Base-by-base conservation (phyloP, 1,284 basidiomycete species). In the Cryptococcus floricola region DNA sequence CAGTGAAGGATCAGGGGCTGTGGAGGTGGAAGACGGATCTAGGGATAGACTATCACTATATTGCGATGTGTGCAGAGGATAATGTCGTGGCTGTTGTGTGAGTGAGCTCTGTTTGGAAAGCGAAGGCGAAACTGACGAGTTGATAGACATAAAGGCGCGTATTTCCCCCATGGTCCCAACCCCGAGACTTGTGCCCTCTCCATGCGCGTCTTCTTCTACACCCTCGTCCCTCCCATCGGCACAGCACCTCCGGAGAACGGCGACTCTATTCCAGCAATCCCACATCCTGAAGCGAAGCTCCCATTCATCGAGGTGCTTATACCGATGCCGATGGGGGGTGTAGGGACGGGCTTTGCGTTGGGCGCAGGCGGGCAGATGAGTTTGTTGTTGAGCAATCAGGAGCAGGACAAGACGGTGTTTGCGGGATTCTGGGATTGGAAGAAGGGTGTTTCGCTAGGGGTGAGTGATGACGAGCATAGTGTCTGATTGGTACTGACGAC, bases 401-500 rank as follows among this genome's bases (percentile, higher is more conserved):
- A 42, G 13, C 41, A 23, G n/a, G 19, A 42, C 8, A 42, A n/a
- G 16, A 42, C 41, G 8, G 41, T 23, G 41, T 53, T 46, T 18
- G 8, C 38, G 44, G 52, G 43, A 6, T 18, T 53, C n/a, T 53
- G 52, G 52, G 38, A 53, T 46, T 53, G 52, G 52, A 53, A 53
- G 34, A 53, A 23, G 27, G 52, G 52, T 37, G 42, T 46, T 16
- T 53, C 31, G 7, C 6, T 53, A 18, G 52, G 52, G 6, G 52
- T 53, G 37, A 53, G 52, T 53, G 31, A 34, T 34, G 10, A 8
- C 31, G 6, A 34, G 5, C 1, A 34, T 34, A 34, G 6, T 10
- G 31, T 34, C 31, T 10, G 31, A 8, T 8, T 6, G 10, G 31
- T 34, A 10, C 31, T 34, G 10, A 34, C 7, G 10, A 34, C 6